Conservation (phyloP, 148 eudicot genomes). For the Rhododendron ferrugineum region DNA sequence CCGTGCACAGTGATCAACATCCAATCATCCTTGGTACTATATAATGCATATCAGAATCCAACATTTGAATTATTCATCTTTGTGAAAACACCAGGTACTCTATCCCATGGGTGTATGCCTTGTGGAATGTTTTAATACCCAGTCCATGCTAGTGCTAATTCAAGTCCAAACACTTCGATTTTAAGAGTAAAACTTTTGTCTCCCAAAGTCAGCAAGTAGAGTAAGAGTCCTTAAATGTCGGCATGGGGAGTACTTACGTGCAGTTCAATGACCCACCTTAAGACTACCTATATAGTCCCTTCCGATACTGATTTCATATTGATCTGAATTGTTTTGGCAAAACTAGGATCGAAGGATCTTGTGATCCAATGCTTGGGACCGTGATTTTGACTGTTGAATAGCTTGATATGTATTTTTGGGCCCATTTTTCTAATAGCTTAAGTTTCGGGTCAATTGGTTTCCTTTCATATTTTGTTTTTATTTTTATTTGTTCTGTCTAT, state of each 20-base stretch:
- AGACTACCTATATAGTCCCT: not conserved
- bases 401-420: not conserved
- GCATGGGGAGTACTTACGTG: not conserved
- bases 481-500: not conserved
- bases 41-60: not conserved
- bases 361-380: not conserved
- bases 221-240: not conserved
- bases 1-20: not conserved
- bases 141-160: not conserved
- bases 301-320: not conserved
- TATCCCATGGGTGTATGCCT: not conserved
- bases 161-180: not conserved
- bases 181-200: not conserved
- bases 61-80: not conserved
- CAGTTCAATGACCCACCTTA: not conserved
- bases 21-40: not conserved
- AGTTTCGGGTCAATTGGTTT: not conserved
- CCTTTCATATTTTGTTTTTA: not conserved
- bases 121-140: not conserved
- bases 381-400: not conserved
- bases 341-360: not conserved
- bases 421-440: not conserved
- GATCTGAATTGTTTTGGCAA: not conserved
- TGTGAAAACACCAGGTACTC: not conserved
- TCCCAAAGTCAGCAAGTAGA: not conserved